phyloP scores from a whole-genome alignment of 225 moss, liverwort and hornwort genomes.

The Anthoceros angustus region DNA sequence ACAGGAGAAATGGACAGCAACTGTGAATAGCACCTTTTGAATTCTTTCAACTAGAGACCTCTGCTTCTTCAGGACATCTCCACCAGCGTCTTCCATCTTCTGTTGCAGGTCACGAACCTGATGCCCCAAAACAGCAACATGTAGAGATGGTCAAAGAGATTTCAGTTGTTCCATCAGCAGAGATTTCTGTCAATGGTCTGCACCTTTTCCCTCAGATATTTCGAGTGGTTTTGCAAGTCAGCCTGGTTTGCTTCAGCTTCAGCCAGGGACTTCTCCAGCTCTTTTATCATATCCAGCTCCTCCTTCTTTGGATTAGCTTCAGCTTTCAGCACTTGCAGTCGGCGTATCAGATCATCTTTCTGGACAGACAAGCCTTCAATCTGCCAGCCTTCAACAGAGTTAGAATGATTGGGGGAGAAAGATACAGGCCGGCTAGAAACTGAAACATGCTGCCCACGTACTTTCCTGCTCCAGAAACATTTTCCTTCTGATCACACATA shows the following conservation, averaged over 20 bases:
- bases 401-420: background rate
- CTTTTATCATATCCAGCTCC: slow-evolving; percentile 51
- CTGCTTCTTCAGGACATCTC: slow-evolving; percentile 71
- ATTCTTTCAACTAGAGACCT: slow-evolving; percentile 55
- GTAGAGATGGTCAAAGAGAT: background rate
- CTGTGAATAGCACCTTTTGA: slow-evolving; percentile 38
- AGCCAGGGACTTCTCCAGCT: slow-evolving; percentile 44
- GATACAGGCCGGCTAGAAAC: background rate
- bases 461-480: no score
- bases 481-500: no score
- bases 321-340: slow-evolving; percentile 51
- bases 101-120: slow-evolving; percentile 73
- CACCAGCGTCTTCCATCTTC: slow-evolving; percentile 81
- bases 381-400: slow-evolving; percentile 15
- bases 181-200: background rate
- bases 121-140: background rate
- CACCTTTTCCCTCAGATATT: slow-evolving; percentile 73
- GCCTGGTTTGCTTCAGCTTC: slow-evolving; percentile 43
- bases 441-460: background rate
- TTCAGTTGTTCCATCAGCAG: background rate
- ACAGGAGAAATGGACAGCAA: background rate
- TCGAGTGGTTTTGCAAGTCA: slow-evolving; percentile 50
- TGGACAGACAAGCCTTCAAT: slow-evolving; percentile 65
- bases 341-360: slow-evolving; percentile 55
- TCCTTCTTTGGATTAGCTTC: slow-evolving; percentile 55